These are phyloP conservation scores for Chaetomium globosum DNA, from an alignment of 2,329 filamentous ascomycete species.

Conservation along the genomic window DNA sequence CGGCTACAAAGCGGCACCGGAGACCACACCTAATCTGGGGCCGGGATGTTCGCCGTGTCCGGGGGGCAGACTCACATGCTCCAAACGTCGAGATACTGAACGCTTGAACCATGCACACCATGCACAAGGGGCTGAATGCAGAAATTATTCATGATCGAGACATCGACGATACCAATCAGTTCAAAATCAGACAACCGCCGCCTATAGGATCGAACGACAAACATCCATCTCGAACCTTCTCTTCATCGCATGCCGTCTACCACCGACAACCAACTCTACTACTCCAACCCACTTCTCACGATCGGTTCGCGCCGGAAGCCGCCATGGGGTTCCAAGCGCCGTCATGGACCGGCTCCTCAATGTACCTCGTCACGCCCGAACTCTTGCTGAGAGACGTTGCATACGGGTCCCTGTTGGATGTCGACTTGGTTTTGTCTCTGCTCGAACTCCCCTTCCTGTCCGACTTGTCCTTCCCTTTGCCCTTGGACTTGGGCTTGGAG, in stretches of 20 bases:
- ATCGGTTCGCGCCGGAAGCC: constrained; percentile 5
- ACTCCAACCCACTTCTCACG: neutral
- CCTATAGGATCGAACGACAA: neutral
- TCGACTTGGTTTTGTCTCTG: constrained; percentile 5
- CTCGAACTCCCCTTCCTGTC: constrained; percentile 7
- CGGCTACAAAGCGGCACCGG: neutral
- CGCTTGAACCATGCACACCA: neutral
- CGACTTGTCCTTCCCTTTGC: constrained; percentile 12
- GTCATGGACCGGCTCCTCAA: constrained; percentile 14
- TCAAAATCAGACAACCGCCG: neutral
- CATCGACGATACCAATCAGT: neutral
- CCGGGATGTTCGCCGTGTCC: neutral
- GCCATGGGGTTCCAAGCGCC: constrained; percentile 24
- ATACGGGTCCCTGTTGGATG: constrained; percentile 1
- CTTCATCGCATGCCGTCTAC: neutral
- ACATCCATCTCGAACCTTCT: neutral
- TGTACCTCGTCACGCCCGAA: constrained; percentile 19
- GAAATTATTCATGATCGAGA: neutral
- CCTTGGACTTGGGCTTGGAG: constrained; percentile 16
- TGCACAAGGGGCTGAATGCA: neutral
- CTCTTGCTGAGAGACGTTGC: constrained; percentile 21
- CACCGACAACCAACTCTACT: neutral
- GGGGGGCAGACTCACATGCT: neutral
- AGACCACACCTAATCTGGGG: neutral
- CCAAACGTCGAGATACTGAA: neutral